These are phyloP conservation scores for Porogramme epimiltina DNA, from an alignment of 1,284 basidiomycete genomes.

Conservation along the genomic window DNA sequence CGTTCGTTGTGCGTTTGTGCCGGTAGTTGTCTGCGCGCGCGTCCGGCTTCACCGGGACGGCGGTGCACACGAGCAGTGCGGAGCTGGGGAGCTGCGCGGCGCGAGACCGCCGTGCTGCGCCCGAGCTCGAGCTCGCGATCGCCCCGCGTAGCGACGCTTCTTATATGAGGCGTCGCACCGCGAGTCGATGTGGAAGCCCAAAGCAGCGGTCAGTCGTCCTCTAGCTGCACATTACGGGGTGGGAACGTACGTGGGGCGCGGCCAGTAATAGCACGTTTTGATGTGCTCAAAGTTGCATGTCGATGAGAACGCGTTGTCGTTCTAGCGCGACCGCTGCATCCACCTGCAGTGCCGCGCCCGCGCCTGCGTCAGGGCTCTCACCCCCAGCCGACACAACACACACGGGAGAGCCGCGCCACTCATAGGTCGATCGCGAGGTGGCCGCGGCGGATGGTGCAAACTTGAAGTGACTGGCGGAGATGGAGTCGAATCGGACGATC, in stretches of 20 bases:
- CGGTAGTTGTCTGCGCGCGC: too few relatives aligned
- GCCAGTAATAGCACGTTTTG: conserved; percentile 87
- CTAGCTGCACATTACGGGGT: too few relatives aligned
- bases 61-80: too few relatives aligned
- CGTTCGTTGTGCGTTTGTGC: too few relatives aligned
- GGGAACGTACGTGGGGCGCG: conserved; percentile 56
- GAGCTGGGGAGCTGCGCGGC: too few relatives aligned
- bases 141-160: conserved; percentile 12
- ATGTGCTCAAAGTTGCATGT: conserved; percentile 90
- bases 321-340: conserved; percentile 97
- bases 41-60: too few relatives aligned
- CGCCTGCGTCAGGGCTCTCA: too few relatives aligned
- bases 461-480: too few relatives aligned
- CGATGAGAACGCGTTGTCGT: conserved; percentile 83
- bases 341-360: too few relatives aligned
- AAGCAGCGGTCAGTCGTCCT: background rate
- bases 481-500: conserved; percentile 82
- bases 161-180: too few relatives aligned
- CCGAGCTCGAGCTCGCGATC: conserved; percentile 7
- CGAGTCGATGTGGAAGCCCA: conserved; percentile 50
- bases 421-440: conserved; percentile 82
- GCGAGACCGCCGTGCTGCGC: too few relatives aligned
- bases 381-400: too few relatives aligned
- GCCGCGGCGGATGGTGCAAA: conserved; percentile 76
- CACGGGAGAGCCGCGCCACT: conserved; percentile 24